Evolutionary conservation across 2,329 filamentous ascomycete genomes (phyloP), one percentile per base, ranked within the genome.

Genomic region (Ceratocystis alfenasii): DNA sequence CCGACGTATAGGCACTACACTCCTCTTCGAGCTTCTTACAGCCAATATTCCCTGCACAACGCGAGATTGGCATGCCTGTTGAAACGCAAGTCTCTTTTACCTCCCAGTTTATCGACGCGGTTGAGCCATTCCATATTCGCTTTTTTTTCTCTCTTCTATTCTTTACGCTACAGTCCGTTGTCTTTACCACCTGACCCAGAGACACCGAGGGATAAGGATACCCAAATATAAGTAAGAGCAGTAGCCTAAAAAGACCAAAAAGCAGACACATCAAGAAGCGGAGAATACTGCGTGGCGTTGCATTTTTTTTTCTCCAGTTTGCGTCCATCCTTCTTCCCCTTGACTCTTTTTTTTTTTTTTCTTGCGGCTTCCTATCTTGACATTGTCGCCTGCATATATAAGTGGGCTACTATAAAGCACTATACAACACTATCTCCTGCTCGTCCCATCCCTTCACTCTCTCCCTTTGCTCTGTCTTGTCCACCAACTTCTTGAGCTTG

Each of bases 381-480:
- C 41, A 46, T 41, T 50, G 61, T 46, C 15, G 55, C 55, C 55
- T 59, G 55, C 55, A 59, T 59, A 59, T 59, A 59, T 59, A 59
- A 59, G 55, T 59, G 28, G 55, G 55, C 28, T 59, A 59, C 33
- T 59, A 59, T 36, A n/a, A 59, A 30, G 15, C 28, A 59, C 17
- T 59, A 36, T 20, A 59, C 48, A 30, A 30, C 53, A 33, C 30
- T 59, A 22, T 20, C 17, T 12, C n/a, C 20, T 30, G 15, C 17
- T 30, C 33, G 33, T 59, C 25, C 55, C 53, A 12, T 17, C 55
- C 50, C 20, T 22, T 59, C 25, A 8, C 6, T 15, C 55, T 22
- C 55, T 59, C 12, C 53, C 50, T 55, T 25, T 15, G 4, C 50
- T 25, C 15, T 4, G 5, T 5, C 25, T 10, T 53, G 48, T 28